These are phyloP conservation scores for Penicillium sp. DNA, from an alignment of 2,329 filamentous ascomycete species.

Conservation along the genomic window DNA sequence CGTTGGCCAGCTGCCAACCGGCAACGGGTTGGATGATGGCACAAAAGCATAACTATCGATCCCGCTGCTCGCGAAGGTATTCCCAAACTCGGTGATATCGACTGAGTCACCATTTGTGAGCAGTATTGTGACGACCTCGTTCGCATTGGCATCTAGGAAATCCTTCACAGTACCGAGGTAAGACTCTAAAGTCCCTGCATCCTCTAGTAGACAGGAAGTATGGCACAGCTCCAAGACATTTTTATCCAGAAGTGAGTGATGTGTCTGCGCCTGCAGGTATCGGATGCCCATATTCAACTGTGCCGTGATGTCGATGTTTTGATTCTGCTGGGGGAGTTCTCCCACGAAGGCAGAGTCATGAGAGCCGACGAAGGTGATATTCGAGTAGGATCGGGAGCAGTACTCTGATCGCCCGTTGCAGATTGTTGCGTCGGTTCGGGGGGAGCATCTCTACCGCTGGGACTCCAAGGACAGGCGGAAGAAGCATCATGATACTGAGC, in stretches of 20 bases:
- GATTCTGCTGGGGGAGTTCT: constrained; percentile 58
- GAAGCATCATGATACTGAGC: constrained; percentile 8
- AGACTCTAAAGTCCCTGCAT: constrained; percentile 59
- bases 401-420: constrained; percentile 64
- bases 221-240: constrained; percentile 65
- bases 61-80: constrained; percentile 38
- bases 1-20: constrained; percentile 49
- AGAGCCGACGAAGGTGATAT: constrained; percentile 64
- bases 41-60: constrained; percentile 43
- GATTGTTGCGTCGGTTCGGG: constrained; percentile 19
- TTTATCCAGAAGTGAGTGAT: constrained; percentile 51
- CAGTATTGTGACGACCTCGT: constrained; percentile 66
- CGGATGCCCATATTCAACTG: constrained; percentile 67
- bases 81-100: constrained; percentile 37
- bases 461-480: neutral
- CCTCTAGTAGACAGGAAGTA: constrained; percentile 62
- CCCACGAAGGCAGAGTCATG: constrained; percentile 70
- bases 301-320: constrained; percentile 60
- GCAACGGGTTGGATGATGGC: constrained; percentile 39
- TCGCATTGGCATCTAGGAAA: constrained; percentile 62
- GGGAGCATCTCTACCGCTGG: constrained; percentile 3
- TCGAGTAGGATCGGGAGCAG: constrained; percentile 62
- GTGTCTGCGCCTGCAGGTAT: constrained; percentile 67
- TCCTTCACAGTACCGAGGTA: constrained; percentile 62
- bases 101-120: constrained; percentile 63